Conservation (phyloP, 106 monocot genomes). For the Acorus gramineus region DNA sequence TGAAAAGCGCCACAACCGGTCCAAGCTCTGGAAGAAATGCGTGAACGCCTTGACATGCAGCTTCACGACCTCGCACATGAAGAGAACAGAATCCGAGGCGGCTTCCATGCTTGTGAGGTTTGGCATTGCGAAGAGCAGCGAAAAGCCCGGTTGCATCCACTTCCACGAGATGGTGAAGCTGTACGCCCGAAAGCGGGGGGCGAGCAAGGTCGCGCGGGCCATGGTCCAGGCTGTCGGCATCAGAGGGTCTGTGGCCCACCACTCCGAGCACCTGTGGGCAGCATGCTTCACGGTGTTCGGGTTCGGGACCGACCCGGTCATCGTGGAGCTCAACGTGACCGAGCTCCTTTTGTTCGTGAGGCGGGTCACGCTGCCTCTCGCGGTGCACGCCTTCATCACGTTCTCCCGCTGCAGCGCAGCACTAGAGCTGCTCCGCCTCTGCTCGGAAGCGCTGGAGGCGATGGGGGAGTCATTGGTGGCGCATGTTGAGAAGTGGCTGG, state of each 20-base stretch:
- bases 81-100: conserved; percentile 71
- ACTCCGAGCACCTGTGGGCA: conserved; percentile 72
- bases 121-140: conserved; percentile 57
- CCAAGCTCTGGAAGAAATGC: conserved; percentile 32
- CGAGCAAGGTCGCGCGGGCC: conserved; percentile 37
- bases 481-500: conserved; percentile 53
- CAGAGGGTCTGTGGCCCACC: conserved; percentile 46
- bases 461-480: conserved; percentile 58
- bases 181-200: conserved; percentile 58
- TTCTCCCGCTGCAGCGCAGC: conserved; percentile 77
- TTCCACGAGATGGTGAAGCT: conserved; percentile 72
- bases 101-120: conserved; percentile 71
- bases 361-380: conserved; percentile 56
- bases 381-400: conserved; percentile 62
- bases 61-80: conserved; percentile 31
- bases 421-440: conserved; percentile 57
- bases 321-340: conserved; percentile 46
- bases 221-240: conserved; percentile 55
- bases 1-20: conserved; percentile 27
- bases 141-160: conserved; percentile 39
- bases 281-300: conserved; percentile 80
- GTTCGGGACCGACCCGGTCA: conserved; percentile 45
- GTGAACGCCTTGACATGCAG: conserved; percentile 27
- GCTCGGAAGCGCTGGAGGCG: conserved; percentile 54
- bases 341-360: conserved; percentile 52